These are phyloP conservation scores for Panicum miliaceum DNA, from an alignment of 176 grass and related monocot genomes.

Conservation along the genomic window DNA sequence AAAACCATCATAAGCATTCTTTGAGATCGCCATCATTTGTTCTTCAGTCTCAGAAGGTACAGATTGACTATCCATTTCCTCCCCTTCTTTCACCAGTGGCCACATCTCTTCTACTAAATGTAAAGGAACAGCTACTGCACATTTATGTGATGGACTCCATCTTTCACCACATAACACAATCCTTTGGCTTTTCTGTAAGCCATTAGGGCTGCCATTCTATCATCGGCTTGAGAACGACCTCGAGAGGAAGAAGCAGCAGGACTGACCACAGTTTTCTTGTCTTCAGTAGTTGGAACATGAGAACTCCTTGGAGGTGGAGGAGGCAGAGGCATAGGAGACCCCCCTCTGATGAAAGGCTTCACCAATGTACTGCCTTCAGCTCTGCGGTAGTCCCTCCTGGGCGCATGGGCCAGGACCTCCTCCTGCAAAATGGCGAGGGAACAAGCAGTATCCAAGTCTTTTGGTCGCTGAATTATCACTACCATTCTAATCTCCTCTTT, in stretches of 20 bases:
- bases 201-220: background rate
- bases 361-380: too few relatives aligned
- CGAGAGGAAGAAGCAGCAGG: too few relatives aligned
- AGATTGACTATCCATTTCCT: background rate
- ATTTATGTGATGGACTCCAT: background rate
- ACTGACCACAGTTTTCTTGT: too few relatives aligned
- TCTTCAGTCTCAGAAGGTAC: too few relatives aligned
- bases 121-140: background rate
- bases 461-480: background rate
- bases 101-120: background rate
- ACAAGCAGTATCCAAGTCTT: background rate
- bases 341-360: too few relatives aligned
- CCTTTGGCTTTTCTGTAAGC: background rate
- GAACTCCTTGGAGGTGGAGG: too few relatives aligned
- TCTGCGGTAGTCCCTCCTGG: too few relatives aligned
- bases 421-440: too few relatives aligned
- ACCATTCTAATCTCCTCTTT: background rate
- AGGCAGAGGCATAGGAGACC: too few relatives aligned
- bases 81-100: background rate
- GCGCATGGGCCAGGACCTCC: too few relatives aligned
- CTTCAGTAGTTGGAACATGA: too few relatives aligned
- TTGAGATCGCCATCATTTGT: background rate
- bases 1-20: fast-evolving
- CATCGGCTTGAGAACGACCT: too few relatives aligned
- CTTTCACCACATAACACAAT: background rate